Evolutionary conservation across 2,329 filamentous ascomycete genomes (phyloP), one percentile per base, ranked within the genome.

Genomic region (Mycosphaerella sp.): DNA sequence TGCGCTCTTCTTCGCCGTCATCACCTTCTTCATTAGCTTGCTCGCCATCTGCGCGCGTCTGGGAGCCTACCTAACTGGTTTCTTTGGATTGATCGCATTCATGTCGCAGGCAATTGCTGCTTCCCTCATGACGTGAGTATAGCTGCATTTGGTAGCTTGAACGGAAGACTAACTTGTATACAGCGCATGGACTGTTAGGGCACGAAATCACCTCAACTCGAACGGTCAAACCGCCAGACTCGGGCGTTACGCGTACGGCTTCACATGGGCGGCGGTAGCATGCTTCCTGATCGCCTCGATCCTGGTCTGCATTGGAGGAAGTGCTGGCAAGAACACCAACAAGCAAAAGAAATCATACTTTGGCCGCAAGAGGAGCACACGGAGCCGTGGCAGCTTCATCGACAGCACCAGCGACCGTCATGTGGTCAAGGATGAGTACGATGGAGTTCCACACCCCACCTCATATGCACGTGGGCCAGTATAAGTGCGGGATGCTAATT

Each of bases 391-490:
- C 56, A 77, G 74, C 60, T 77, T 77, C 54, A 74, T 79, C 51
- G 79, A 80, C 52, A 76, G 74, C 45, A 71, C 80, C 53, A 76
- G 73, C 59, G 73, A 81, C 57, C 76, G 76, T 49, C 75, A 82
- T 10, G 82, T 86, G 60, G 82, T 86, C 61, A 87, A 87, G 77
- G 83, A 86, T 21, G 82, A 86, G 55, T 87, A 86, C 64, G 74
- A 21, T 77, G 30, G 10, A 34, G 72, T 49, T 42, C 36, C 41
- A 44, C 34, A 36, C 27, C 44, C 44, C 30, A 44, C 40, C 25
- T 39, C 36, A 37, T 44, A 50, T 14, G 35, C 48, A 37, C 48
- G 48, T 21, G 41, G 21, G n/a, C 41, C 48, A 30, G 48, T 39
- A 42, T 49, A 41, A 35, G 39, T 35, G 39, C 28, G 28, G 37